Conservation (phyloP, 1,284 basidiomycete genomes). For the Thelephora terrestris region DNA sequence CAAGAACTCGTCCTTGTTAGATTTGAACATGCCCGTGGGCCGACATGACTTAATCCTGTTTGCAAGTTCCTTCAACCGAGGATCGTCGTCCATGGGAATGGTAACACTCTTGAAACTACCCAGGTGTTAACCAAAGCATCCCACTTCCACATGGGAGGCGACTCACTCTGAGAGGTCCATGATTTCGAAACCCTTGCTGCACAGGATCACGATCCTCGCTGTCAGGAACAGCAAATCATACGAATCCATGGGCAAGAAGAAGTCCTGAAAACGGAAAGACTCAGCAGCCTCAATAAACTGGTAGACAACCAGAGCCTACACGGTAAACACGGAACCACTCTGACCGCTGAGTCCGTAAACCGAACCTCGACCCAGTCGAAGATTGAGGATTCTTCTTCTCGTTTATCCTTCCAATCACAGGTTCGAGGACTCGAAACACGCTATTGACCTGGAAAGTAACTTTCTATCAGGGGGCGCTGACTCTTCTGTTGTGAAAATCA, state of each 20-base stretch:
- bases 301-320: slow-evolving; percentile 26
- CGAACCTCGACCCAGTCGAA: slow-evolving; percentile 61
- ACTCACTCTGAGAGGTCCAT: too few species aligned
- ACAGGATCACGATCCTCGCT: slow-evolving; percentile 84
- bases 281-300: not conserved
- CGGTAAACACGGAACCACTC: slow-evolving; percentile 92
- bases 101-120: slow-evolving; percentile 78
- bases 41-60: slow-evolving; percentile 76
- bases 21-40: slow-evolving; percentile 88
- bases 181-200: slow-evolving; percentile 94
- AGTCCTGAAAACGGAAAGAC: slow-evolving; percentile 44
- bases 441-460: slow-evolving; percentile 56
- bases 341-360: slow-evolving; percentile 65
- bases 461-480: slow-evolving; percentile 4
- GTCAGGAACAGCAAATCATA: slow-evolving; percentile 87
- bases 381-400: slow-evolving; percentile 59
- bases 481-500: not conserved
- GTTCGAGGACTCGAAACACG: slow-evolving; percentile 90
- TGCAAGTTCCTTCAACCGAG: slow-evolving; percentile 58
- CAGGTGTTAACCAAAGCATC: slow-evolving; percentile 18
- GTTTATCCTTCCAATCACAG: slow-evolving; percentile 77
- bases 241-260: slow-evolving; percentile 86
- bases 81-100: slow-evolving; percentile 74
- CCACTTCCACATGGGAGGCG: slow-evolving; percentile 86
- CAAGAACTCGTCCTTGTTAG: slow-evolving; percentile 82